phyloP scores from a whole-genome alignment of 345 rosid genomes.

The Ceriops tagal region DNA sequence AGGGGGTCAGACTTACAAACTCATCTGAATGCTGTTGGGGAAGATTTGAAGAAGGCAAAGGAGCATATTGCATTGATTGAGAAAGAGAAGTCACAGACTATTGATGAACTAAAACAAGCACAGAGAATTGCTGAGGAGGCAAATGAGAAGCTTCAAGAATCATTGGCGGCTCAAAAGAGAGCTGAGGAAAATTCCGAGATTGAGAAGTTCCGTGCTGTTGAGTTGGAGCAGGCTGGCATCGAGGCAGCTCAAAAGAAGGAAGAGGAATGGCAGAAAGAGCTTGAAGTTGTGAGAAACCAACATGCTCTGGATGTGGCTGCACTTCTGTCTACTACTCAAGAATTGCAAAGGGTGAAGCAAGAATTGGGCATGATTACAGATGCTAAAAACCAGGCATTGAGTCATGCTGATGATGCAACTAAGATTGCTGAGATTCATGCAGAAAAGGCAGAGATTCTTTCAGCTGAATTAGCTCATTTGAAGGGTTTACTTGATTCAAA shows the following conservation, averaged over 20 bases:
- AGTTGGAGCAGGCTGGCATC: conserved; percentile 85
- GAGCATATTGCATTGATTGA: conserved; percentile 59
- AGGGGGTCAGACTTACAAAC: conserved; percentile 65
- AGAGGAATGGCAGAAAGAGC: conserved; percentile 78
- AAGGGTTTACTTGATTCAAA: conserved; percentile 76
- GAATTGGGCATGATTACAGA: conserved; percentile 67
- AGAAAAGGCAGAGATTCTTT: conserved; percentile 72
- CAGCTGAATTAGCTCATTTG: conserved; percentile 62
- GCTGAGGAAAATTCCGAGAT: conserved; percentile 80
- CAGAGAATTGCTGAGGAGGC: conserved; percentile 64
- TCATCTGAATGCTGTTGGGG: conserved; percentile 65
- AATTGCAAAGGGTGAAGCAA: conserved; percentile 64
- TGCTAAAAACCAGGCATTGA: conserved; percentile 81
- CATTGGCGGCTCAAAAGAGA: conserved; percentile 81
- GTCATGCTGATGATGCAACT: conserved; percentile 88
- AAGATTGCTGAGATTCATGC: conserved; percentile 78
- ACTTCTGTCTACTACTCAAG: conserved; percentile 64
- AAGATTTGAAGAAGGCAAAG: conserved; percentile 86
- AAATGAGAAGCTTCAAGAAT: conserved; percentile 67
- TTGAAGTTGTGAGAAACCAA: conserved; percentile 67
- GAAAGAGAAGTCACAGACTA: conserved; percentile 70
- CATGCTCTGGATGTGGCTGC: conserved; percentile 80
- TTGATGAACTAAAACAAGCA: conserved; percentile 70
- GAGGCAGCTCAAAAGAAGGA: conserved; percentile 79
- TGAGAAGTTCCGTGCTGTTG: conserved; percentile 86